A percentile compares a stretch with the other conserved stretches of the same genome.
These are phyloP conservation scores for Camellia oleifera DNA, from an alignment of 179 eudicot species.

Conservation along the genomic window DNA sequence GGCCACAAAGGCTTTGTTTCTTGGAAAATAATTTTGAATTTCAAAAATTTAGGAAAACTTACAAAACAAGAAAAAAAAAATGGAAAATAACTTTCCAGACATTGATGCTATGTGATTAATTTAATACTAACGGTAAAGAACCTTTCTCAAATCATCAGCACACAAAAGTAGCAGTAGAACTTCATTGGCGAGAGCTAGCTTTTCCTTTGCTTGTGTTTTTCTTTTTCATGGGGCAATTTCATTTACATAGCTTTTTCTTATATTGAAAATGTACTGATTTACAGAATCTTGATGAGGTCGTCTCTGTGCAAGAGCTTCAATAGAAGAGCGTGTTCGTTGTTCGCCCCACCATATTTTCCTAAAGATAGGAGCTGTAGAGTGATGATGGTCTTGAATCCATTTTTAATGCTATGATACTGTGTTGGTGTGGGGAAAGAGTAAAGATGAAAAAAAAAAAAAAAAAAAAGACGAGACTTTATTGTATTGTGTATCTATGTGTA, in stretches of 20 bases:
- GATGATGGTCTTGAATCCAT: not conserved
- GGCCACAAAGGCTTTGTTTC: not conserved
- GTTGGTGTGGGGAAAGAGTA: slow-evolving; percentile 38
- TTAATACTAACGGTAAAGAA: not conserved
- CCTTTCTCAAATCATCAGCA: slow-evolving; percentile 1
- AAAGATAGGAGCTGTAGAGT: not conserved
- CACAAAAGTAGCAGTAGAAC: not conserved
- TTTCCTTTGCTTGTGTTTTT: slow-evolving; percentile 1
- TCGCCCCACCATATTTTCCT: slow-evolving; percentile 8
- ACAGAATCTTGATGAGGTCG: slow-evolving; percentile 55
- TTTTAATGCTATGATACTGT: slow-evolving; percentile 42
- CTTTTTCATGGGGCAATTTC: not conserved
- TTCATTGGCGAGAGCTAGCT: not conserved
- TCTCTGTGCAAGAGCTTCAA: not conserved
- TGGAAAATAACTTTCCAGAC: too few species aligned
- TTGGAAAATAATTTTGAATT: not conserved
- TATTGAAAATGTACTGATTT: slow-evolving; percentile 15
- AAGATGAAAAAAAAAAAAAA: not conserved
- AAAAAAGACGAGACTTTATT: slow-evolving; percentile 1
- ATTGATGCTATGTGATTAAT: not conserved
- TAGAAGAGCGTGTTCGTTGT: slow-evolving; percentile 32
- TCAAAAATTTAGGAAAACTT: too few species aligned
- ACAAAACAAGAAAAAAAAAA: too few species aligned
- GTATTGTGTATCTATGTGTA: slow-evolving; percentile 41
- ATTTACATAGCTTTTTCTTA: not conserved